Evolutionary conservation across 2,329 filamentous ascomycete genomes (phyloP), one percentile per base, ranked within the genome.

Genomic region (Verticillium zaregamsianum): DNA sequence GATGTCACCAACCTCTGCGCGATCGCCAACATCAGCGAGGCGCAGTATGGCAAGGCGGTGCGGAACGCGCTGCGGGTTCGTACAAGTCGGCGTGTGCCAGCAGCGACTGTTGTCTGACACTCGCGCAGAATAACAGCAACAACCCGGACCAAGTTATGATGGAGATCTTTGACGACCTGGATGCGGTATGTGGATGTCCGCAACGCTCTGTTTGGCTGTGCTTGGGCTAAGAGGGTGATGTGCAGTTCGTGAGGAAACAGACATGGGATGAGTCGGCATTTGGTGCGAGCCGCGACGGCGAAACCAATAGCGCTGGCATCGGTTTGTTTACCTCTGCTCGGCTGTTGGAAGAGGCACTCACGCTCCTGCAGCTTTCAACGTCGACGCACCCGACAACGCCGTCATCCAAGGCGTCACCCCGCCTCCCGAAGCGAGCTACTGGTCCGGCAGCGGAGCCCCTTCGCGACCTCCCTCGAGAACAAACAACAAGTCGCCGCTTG

Each of bases 401-500:
- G 68, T 80, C 39, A 77, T 82, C 35, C 76, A 80, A 54, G 79
- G 79, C 23, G 71, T 78, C 12, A 75, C 79, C 7, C 76, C 79
- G 37, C 74, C 74, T 2, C 69, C 71, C 14, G 76, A 77, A 40
- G 71, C 73, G 55, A 79, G 80, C 62, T 59, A 65, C 58, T 60
- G 63, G 32, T 58, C 59, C 14, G 75, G 74, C 39, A 73, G 74
- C 9, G 76, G 75, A 32, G 81, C 82, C 5, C 83, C 84, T 0
- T 87, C 86, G 20, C 79, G 86, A 61, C 86, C 86, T n/a, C 86
- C 86, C 1, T 89, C 86, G 25, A 77, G 86, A 71, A 78, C 82
- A 55, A 83, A 82, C 63, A 81, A 81, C 65, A 79, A 79, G 68
- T 88, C 86, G 37, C 85, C 86, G 9, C 70, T 87, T 62, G 77